Base-by-base conservation (phyloP, 208 protist genomes). In the Wallacemonas sp. region DNA sequence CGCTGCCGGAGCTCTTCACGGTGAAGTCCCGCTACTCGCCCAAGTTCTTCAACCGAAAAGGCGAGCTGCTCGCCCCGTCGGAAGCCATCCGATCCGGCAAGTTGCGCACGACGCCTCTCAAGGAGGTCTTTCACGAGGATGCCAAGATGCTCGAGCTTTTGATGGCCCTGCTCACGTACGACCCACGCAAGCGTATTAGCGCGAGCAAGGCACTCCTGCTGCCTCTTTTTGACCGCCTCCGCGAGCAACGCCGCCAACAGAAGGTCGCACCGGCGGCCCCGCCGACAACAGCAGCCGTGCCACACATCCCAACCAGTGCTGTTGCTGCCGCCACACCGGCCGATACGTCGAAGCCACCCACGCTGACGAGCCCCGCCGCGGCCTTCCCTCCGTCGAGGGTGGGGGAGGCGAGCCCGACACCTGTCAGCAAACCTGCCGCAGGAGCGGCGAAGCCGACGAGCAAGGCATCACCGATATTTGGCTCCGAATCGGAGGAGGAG, bases 141-240 rank as follows among this genome's bases (percentile, higher is more conserved):
- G 36, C 52, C 0, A 76, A 81, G n/a, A 82, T 95, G 28, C 65
- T 74, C 49, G 72, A 86, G n/a, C 48, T 95, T 1, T 76, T 95
- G 23, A 46, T 64, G 32, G 75, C 68, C 0, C 72, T 94, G 26
- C 76, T 97, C 11, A 54, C 67, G 0, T 95, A 85, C 65, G 81
- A 95, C 73, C 89, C 93, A 11, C 33, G 61, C 36, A 72, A 82
- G 49, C 89, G 93, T 48, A 77, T 93, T 28, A 87, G 80, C 1
- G 83, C 91, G 12, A 54, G 66, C 22, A 76, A 95, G 50, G 86
- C 86, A 0, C 69, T 95, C 31, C 33, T 74, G 26, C 74, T 92
- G 70, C 82, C 76, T 4, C 72, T 93, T 25, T 93, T 97, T 61
- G 59, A 87, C 18, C 11, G 10, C n/a, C 52, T 80, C 22, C 46